Base-by-base conservation (phyloP, 2,329 filamentous ascomycete species). In the Sphaceloma murrayae region DNA sequence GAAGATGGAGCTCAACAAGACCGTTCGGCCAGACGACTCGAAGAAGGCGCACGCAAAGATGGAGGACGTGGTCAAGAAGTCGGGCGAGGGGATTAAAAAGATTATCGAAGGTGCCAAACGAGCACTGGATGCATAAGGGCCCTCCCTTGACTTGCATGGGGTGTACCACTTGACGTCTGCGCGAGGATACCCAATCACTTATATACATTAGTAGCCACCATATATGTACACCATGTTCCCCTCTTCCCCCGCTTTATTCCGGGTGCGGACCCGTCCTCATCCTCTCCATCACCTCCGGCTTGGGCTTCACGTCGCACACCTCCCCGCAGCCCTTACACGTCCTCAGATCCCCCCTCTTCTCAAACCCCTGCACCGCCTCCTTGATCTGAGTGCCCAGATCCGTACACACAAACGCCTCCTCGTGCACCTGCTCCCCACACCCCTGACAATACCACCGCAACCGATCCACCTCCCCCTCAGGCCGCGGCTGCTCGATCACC, bases 381-480 rank as follows among this genome's bases (percentile, higher is more conserved):
- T 95, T 96, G 59, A 98, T 89, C 76, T 96, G 91, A 17, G 82
- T 89, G 14, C 89, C 89, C 51, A 96, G 66, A 67, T 96, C 82
- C 24, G 80, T 88, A 62, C 87, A 94, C 61, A 91, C 78, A 58
- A 98, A 96, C 8, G 74, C 69, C 32, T 80, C 82, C 70, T 96
- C 88, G 65, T 93, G 82, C 5, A 96, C 88, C 51, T 88, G 64
- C 46, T 73, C 70, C 10, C 69, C 66, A 60, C 87, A 94, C 10
- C 59, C 62, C 53, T 71, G 67, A 65, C 91, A 96, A 67, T 96
- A 96, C 89, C 88, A 96, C 51, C 86, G 71, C 75, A 96, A 74
- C 46, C 74, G 73, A 69, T 96, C 89, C 46, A 88, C 52, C 19
- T 77, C 78, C 3, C 65, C 77, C 29, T 72, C 66, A 0, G 85